Percentiles rank a stretch among this genome's conserved stretches.
Conservation (phyloP, 441 rosid species). For the Eutrema salsugineum region DNA sequence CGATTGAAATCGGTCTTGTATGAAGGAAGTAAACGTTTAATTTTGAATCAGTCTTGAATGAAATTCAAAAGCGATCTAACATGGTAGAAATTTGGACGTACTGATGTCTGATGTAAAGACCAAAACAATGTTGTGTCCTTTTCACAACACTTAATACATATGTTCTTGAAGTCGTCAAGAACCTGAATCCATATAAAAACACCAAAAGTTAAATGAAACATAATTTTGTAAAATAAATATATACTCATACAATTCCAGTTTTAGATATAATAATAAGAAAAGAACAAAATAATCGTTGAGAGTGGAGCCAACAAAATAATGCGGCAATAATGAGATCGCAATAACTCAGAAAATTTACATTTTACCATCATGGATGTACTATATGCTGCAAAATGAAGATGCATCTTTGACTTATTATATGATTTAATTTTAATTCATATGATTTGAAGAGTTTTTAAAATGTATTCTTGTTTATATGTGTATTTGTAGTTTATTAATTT, state of each 20-base stretch:
- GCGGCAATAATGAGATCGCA: slow-evolving; percentile 3
- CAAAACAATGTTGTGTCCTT: slow-evolving; percentile 21
- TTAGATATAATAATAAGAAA: background rate
- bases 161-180: background rate
- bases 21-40: no score
- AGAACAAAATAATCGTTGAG: background rate
- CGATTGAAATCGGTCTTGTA: no score
- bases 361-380: background rate
- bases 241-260: background rate
- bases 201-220: background rate
- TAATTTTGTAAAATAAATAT: background rate
- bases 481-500: background rate
- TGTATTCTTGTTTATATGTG: background rate
- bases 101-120: slow-evolving; percentile 19
- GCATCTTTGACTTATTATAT: no score
- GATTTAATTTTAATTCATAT: background rate
- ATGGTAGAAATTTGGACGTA: background rate
- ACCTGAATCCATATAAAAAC: background rate
- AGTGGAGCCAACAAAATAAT: slow-evolving; percentile 1
- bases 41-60: no score
- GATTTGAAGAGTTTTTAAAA: background rate
- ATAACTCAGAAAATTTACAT: background rate
- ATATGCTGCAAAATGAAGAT: background rate
- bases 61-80: background rate
- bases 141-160: slow-evolving; percentile 8